Percentiles rank a stretch among this genome's conserved stretches.
Conservation (phyloP, 2,329 filamentous ascomycete species). For the Trichoderma semiorbis region DNA sequence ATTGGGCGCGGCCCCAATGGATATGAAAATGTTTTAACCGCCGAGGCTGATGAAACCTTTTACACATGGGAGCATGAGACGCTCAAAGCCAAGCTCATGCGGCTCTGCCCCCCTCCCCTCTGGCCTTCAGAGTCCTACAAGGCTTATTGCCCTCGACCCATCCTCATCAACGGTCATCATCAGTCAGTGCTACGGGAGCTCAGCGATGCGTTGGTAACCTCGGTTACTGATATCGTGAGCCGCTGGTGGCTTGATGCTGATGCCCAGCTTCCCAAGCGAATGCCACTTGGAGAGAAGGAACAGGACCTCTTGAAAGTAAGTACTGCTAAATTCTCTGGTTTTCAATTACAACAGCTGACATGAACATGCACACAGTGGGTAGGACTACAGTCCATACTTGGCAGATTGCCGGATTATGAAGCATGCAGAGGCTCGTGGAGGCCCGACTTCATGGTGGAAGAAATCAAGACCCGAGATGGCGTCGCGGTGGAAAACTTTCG, state of each 20-base stretch:
- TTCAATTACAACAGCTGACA: neutral
- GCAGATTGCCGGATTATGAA: conserved; percentile 25
- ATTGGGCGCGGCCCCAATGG: conserved; percentile 16
- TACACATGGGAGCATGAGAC: conserved; percentile 23
- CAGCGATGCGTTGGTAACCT: conserved; percentile 31
- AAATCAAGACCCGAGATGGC: conserved; percentile 17
- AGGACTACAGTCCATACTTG: conserved; percentile 26
- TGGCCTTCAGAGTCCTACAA: conserved; percentile 32
- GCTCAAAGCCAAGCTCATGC: conserved; percentile 22
- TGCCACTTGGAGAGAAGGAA: conserved; percentile 33
- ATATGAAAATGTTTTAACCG: conserved; percentile 3
- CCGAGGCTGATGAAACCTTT: neutral
- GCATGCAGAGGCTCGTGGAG: conserved; percentile 34
- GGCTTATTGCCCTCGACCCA: conserved; percentile 31
- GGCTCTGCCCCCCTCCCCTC: conserved; percentile 25
- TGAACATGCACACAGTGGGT: conserved; percentile 26
- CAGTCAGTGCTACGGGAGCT: conserved; percentile 29
- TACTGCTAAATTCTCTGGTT: neutral
- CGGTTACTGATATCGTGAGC: conserved; percentile 35
- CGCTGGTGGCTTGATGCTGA: conserved; percentile 39
- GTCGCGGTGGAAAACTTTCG: conserved; percentile 25
- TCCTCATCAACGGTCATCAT: conserved; percentile 33
- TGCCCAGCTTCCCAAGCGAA: conserved; percentile 28
- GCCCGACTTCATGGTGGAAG: conserved; percentile 39
- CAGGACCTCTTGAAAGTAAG: conserved; percentile 30